Evolutionary conservation across 345 rosid species (phyloP), one percentile per base, ranked within the genome.

Genomic region (Camelina sativa): DNA sequence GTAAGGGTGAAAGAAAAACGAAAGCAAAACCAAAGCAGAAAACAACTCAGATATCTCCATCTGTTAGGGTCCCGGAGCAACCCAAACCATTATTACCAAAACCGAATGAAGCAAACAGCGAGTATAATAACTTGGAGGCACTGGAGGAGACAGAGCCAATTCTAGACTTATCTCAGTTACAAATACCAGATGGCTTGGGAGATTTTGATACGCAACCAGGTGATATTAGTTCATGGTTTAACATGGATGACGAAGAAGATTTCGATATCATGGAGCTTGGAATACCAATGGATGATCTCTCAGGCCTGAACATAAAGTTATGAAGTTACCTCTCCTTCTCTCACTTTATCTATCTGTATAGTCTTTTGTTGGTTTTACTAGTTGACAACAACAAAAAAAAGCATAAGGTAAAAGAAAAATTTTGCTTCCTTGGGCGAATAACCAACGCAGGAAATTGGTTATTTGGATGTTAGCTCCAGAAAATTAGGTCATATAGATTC

Each of bases 281-380:
- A 77, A 92, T 92, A 76, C 99, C 99, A 60, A 92, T 87, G 99
- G 99, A 95, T 81, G 99, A 94, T 84, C 92, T 94, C 70, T 82
- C 97, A 38, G 97, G 89, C 82, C 80, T 94, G 76, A 86, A 92
- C 75, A 87, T 94, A 91, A 92, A 88, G 92, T 89, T 94, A 80
- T 94, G 87, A 94, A 82, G 86, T 81, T 72, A 52, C 73, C 74
- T 80, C 62, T 77, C 77, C 79, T 80, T 82, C 43, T 82, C 43
- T 63, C 55, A 23, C 37, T 38, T 57, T 12, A 47, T 64, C 71
- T 44, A 50, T 28, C 76, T 83, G 91, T 89, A 89, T 84, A 89
- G 90, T 84, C 87, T 81, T 28, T 28, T 88, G 86, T 84, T 91
- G 81, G 82, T 86, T 93, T 88, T 84, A 94, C 90, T 78, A 82